A percentile compares a stretch with the other conserved stretches of the same genome.
phyloP scores from a whole-genome alignment of 2,329 filamentous ascomycete species.

The Ophiostoma tasmaniense region DNA sequence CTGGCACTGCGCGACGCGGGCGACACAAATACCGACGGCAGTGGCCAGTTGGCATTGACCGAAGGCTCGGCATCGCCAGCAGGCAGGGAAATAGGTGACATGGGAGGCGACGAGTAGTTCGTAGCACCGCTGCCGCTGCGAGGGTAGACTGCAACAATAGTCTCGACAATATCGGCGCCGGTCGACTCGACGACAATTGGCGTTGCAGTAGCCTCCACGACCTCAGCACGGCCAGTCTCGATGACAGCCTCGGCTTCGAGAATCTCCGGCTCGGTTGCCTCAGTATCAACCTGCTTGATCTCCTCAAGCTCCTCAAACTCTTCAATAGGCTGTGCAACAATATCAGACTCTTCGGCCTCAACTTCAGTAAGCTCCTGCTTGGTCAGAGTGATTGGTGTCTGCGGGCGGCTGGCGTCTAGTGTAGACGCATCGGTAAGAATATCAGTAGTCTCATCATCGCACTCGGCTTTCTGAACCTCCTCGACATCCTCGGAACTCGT shows the following conservation, averaged over 20 bases:
- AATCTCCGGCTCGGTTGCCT: neutral
- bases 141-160: neutral
- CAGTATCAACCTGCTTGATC: neutral
- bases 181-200: neutral
- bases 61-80: constrained; percentile 6
- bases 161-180: constrained; percentile 2
- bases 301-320: neutral
- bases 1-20: neutral
- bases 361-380: neutral
- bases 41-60: neutral
- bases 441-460: neutral
- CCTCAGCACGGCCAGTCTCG: neutral
- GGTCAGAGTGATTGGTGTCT: neutral
- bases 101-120: neutral
- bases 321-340: neutral
- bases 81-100: constrained; percentile 2
- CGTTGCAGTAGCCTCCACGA: neutral
- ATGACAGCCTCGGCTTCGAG: neutral
- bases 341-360: neutral
- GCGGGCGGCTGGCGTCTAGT: neutral
- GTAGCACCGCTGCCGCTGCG: neutral
- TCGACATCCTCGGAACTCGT: neutral
- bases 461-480: neutral
- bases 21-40: neutral
- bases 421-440: neutral